phyloP scores from a whole-genome alignment of 257 asterid genomes.

The Misopates orontium region DNA sequence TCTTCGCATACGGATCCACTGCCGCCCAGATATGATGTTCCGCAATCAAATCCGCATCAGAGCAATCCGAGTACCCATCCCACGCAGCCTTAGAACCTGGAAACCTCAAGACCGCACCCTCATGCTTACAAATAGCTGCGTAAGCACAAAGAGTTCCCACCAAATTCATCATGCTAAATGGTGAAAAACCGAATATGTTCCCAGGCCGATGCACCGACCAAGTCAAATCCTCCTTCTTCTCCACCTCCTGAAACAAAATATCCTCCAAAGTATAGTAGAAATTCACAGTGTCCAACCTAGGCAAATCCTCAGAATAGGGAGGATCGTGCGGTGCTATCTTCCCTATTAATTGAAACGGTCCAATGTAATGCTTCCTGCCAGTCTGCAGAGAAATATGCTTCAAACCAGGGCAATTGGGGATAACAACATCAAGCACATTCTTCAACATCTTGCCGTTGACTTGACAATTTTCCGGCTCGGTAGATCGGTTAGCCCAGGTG shows the following conservation, averaged over 20 bases:
- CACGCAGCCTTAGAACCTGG: slow-evolving; percentile 37
- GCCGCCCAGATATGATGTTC: slow-evolving; percentile 40
- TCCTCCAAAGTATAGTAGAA: slow-evolving; percentile 35
- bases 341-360: slow-evolving; percentile 26
- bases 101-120: slow-evolving; percentile 31
- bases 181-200: slow-evolving; percentile 35
- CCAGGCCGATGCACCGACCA: slow-evolving; percentile 41
- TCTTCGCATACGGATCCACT: slow-evolving; percentile 34
- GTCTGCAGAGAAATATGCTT: slow-evolving; percentile 39
- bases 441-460: slow-evolving; percentile 33
- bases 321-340: slow-evolving; percentile 28
- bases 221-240: slow-evolving; percentile 35
- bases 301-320: slow-evolving; percentile 33
- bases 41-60: slow-evolving; percentile 42
- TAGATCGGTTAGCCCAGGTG: slow-evolving; percentile 31
- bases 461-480: slow-evolving; percentile 26
- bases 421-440: slow-evolving; percentile 36
- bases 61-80: slow-evolving; percentile 34
- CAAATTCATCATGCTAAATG: slow-evolving; percentile 34
- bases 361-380: slow-evolving; percentile 31
- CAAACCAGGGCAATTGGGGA: slow-evolving; percentile 36
- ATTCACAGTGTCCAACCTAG: slow-evolving; percentile 24
- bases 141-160: slow-evolving; percentile 30
- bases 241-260: slow-evolving; percentile 34
- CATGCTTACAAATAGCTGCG: slow-evolving; percentile 40